A percentile compares a stretch with the other conserved stretches of the same genome.
Conservation (phyloP, 192 early-diverging fungal genomes). For the Backusella psychrophila region DNA sequence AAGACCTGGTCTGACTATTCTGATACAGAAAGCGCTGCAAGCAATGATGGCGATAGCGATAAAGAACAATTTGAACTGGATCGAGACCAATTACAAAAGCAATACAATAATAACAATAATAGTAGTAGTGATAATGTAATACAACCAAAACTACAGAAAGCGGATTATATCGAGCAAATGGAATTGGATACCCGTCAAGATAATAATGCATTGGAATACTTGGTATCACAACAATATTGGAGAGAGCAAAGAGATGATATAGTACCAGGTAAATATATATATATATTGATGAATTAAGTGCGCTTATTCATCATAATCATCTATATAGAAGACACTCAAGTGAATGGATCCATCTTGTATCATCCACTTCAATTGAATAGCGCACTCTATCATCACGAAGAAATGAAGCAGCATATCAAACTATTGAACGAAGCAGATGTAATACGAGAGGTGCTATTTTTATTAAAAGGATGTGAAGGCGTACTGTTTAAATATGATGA, state of each 20-base stretch:
- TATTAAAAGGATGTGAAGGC: slow-evolving; percentile 30
- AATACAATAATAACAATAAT: neutral
- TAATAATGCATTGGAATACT: slow-evolving; percentile 10
- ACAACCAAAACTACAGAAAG: neutral
- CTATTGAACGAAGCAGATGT: slow-evolving; percentile 35
- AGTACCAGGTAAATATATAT: neutral
- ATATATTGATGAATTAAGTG: too few species aligned
- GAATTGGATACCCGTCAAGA: slow-evolving; percentile 13
- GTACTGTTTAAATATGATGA: slow-evolving; percentile 25
- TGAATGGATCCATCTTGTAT: neutral
- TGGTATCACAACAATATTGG: slow-evolving; percentile 29
- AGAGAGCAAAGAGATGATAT: neutral
- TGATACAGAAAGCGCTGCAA: slow-evolving; percentile 3
- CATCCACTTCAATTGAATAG: slow-evolving; percentile 4
- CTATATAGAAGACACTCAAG: neutral
- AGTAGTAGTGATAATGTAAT: neutral
- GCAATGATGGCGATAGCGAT: slow-evolving; percentile 14
- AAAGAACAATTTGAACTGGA: slow-evolving; percentile 17
- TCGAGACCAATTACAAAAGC: neutral
- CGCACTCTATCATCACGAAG: slow-evolving; percentile 13
- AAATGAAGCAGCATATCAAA: neutral
- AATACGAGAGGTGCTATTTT: slow-evolving; percentile 37
- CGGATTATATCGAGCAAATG: slow-evolving; percentile 1
- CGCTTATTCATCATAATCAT: neutral
- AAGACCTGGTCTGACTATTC: neutral